Evolutionary conservation across 495 filamentous ascomycete species (phyloP).

Genomic region (Chaetomium fimeti): DNA sequence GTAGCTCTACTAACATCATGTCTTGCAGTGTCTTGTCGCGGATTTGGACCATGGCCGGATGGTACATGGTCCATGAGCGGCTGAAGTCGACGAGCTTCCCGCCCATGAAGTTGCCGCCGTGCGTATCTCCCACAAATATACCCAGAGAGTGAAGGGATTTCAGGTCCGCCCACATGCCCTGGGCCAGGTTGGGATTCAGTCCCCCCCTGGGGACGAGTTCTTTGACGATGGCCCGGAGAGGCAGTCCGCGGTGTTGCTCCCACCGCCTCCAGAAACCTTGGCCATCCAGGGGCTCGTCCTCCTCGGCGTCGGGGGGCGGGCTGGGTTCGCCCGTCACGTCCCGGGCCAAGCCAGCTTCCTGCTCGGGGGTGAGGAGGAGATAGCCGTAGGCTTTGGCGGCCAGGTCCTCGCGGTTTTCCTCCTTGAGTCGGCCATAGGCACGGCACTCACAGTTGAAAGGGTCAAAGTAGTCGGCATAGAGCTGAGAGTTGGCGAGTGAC

Average conservation of each 20-base stretch:
- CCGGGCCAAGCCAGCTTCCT: slow-evolving; percentile 18
- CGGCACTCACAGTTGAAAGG: slow-evolving; percentile 27
- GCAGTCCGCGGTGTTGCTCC: slow-evolving; percentile 4
- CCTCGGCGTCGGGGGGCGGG: not conserved
- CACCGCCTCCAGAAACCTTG: slow-evolving; percentile 13
- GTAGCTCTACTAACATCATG: slow-evolving; percentile 9
- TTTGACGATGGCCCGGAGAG: slow-evolving; percentile 26
- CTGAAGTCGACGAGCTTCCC: slow-evolving; percentile 28
- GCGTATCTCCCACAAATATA: slow-evolving; percentile 22
- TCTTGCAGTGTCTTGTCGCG: not conserved
- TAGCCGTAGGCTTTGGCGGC: slow-evolving; percentile 23
- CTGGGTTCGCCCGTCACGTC: not conserved
- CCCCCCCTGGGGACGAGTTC: slow-evolving; percentile 7
- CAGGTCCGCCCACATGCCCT: slow-evolving; percentile 21
- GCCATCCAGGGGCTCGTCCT: slow-evolving; percentile 1
- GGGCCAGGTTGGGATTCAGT: not conserved
- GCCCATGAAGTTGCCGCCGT: slow-evolving; percentile 23
- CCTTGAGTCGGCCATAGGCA: slow-evolving; percentile 23
- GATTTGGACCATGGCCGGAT: slow-evolving; percentile 15
- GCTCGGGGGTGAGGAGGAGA: slow-evolving; percentile 19
- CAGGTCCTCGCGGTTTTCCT: slow-evolving; percentile 16
- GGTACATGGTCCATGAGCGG: slow-evolving; percentile 24
- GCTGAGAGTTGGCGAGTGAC: slow-evolving; percentile 9
- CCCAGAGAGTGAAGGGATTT: slow-evolving; percentile 20
- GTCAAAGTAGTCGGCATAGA: slow-evolving; percentile 18